Evolutionary conservation across 768 basidiomycete genomes (phyloP).

Genomic region (Calocera cornea): DNA sequence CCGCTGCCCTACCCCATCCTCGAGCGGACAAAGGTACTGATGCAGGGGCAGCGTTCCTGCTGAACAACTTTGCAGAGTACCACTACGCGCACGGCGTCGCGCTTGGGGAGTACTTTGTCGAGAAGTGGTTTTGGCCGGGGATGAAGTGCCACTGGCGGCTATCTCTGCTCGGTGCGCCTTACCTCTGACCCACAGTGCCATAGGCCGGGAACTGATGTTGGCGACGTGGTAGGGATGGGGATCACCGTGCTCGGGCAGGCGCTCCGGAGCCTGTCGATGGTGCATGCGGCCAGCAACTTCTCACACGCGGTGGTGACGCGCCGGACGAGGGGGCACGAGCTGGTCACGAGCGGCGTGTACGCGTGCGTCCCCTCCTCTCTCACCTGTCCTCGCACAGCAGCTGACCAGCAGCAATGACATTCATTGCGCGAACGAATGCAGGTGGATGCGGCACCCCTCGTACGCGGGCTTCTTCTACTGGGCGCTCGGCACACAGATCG

Average conservation of each 20-base stretch:
- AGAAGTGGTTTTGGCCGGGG: conserved; percentile 50
- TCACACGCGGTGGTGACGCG: conserved; percentile 72
- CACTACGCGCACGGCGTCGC: conserved; percentile 72
- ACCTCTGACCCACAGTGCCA: conserved; percentile 5
- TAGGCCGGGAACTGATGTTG: conserved; percentile 1
- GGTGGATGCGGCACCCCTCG: conserved; percentile 86
- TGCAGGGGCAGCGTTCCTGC: conserved; percentile 58
- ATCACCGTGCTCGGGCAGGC: conserved; percentile 58
- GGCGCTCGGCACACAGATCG: conserved; percentile 87
- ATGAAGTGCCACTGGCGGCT: conserved; percentile 48
- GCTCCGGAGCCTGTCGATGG: conserved; percentile 86
- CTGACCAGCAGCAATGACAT: conserved; percentile 11
- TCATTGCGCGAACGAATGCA: no score
- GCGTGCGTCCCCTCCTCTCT: conserved; percentile 37
- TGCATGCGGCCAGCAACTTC: conserved; percentile 86
- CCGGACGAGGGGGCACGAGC: conserved; percentile 56
- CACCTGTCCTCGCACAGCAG: conserved; percentile 2
- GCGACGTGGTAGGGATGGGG: conserved; percentile 38
- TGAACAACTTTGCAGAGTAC: conserved; percentile 80
- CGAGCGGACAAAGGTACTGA: conserved; percentile 3
- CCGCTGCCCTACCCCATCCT: background rate
- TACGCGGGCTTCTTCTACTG: conserved; percentile 97
- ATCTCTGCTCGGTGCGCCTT: conserved; percentile 41
- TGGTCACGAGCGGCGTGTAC: conserved; percentile 86
- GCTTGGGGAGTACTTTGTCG: conserved; percentile 63